Evolutionary conservation across 2,329 filamentous ascomycete species (phyloP).

Genomic region (Cladosporium halotolerans): DNA sequence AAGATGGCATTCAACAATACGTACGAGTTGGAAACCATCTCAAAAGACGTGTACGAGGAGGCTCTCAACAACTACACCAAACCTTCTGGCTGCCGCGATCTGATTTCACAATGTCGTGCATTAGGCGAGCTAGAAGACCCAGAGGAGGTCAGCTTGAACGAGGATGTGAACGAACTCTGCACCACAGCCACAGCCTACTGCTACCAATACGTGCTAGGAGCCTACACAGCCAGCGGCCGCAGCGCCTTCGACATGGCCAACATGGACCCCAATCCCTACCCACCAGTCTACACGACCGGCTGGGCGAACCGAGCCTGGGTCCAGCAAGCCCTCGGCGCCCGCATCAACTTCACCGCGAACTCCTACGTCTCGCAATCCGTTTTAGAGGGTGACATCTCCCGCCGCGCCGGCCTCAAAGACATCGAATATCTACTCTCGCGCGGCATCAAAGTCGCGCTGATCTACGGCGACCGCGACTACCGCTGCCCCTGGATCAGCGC

Average conservation of each 20-base stretch:
- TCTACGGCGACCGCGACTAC: slow-evolving; percentile 27
- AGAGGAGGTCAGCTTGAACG: slow-evolving; percentile 36
- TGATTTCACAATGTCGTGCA: slow-evolving; percentile 46
- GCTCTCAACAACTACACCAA: slow-evolving; percentile 39
- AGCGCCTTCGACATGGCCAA: slow-evolving; percentile 22
- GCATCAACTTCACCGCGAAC: slow-evolving; percentile 39
- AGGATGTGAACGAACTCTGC: slow-evolving; percentile 38
- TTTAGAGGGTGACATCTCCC: slow-evolving; percentile 18
- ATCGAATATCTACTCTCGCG: slow-evolving; percentile 22
- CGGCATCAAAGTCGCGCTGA: slow-evolving; percentile 22
- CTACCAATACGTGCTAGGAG: slow-evolving; percentile 13
- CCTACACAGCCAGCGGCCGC: slow-evolving; percentile 14
- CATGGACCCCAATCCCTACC: slow-evolving; percentile 19
- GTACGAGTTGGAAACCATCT: slow-evolving; percentile 54
- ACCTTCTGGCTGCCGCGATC: slow-evolving; percentile 44
- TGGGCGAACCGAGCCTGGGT: slow-evolving; percentile 43
- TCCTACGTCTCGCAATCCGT: slow-evolving; percentile 12
- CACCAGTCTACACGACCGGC: slow-evolving; percentile 24
- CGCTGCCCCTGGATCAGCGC: slow-evolving; percentile 26
- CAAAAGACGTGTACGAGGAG: slow-evolving; percentile 35
- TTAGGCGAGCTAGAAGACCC: slow-evolving; percentile 46
- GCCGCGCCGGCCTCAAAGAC: slow-evolving; percentile 17
- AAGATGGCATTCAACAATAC: slow-evolving; percentile 56
- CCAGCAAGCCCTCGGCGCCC: slow-evolving; percentile 41
- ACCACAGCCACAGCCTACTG: slow-evolving; percentile 17